Evolutionary conservation across 2,329 filamentous ascomycete species (phyloP).

Genomic region (Westerdykella sp.): DNA sequence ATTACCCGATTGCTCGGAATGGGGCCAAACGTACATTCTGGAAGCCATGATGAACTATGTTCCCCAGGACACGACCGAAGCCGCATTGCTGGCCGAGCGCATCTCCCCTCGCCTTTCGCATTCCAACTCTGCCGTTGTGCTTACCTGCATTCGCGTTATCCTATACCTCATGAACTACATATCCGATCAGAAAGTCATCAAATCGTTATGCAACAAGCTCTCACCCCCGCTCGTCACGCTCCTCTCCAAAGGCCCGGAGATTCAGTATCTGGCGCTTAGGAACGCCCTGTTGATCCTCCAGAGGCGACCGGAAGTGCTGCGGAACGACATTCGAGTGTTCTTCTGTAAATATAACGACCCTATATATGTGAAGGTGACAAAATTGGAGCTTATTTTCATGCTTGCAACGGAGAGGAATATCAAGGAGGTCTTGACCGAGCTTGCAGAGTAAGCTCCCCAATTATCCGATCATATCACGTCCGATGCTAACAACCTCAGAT

Average conservation of each 20-base stretch:
- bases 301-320: constrained; percentile 81
- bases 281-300: constrained; percentile 94
- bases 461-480: no score
- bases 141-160: constrained; percentile 93
- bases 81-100: constrained; percentile 81
- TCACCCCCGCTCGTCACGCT: constrained; percentile 93
- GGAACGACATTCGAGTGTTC: constrained; percentile 96
- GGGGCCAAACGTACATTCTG: constrained; percentile 97
- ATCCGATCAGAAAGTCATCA: constrained; percentile 79
- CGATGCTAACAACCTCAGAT: constrained; percentile 40
- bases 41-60: constrained; percentile 98
- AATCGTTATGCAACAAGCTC: constrained; percentile 80
- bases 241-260: constrained; percentile 90
- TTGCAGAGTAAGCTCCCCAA: constrained; percentile 62
- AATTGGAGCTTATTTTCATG: constrained; percentile 98
- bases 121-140: constrained; percentile 90
- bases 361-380: constrained; percentile 99
- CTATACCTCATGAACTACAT: constrained; percentile 99
- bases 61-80: constrained; percentile 83
- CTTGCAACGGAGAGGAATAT: constrained; percentile 94
- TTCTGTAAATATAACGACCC: constrained; percentile 99
- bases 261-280: constrained; percentile 92
- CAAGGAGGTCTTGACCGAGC: constrained; percentile 84
- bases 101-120: constrained; percentile 94
- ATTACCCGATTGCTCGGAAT: constrained; percentile 93